Conservation (phyloP, 306 rosid genomes). For the Malus domestica region ASM211411v1 NC_041795.1:32370501-32371000, state of each 20-base stretch:
- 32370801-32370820: not conserved
- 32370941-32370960: not conserved
- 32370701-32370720: not conserved
- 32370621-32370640: not conserved
- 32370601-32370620: not conserved
- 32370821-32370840: not conserved
- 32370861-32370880: no score
- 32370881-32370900: not conserved
- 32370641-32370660: not conserved
- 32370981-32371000: not conserved
- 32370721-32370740: not conserved
- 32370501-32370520: no score
- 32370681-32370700: not conserved
- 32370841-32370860: no score
- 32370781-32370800: not conserved
- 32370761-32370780: not conserved
- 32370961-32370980: no score
- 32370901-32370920: not conserved
- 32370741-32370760: slow-evolving; percentile 9
- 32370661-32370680: not conserved
- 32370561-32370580: not conserved
- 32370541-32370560: not conserved
- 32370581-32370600: not conserved
- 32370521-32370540: no score
- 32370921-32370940: no score